A percentile compares a stretch with the other conserved stretches of the same genome.
phyloP scores from a whole-genome alignment of 2,329 filamentous ascomycete species.

The Fonsecaea nubica region DNA sequence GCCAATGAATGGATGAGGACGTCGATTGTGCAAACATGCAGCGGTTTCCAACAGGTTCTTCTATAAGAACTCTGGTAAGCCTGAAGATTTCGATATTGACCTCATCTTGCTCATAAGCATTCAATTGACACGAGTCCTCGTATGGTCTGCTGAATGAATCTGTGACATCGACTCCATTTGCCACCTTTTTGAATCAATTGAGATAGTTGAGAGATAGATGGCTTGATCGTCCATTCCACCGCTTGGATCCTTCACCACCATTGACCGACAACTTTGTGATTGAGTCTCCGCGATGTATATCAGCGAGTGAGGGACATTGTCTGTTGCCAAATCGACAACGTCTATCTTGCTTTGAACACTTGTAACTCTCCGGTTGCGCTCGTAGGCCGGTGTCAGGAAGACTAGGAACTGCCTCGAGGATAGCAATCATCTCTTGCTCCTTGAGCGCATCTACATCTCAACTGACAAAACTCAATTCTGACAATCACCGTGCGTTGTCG shows the following conservation, averaged over 20 bases:
- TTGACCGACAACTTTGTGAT: neutral
- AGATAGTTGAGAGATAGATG: neutral
- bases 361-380: neutral
- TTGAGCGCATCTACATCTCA: neutral
- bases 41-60: neutral
- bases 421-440: neutral
- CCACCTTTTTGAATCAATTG: neutral
- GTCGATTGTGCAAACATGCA: neutral
- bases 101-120: neutral
- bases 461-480: neutral
- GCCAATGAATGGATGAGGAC: neutral
- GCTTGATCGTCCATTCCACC: neutral
- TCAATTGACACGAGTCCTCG: neutral
- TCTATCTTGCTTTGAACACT: neutral
- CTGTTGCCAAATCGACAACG: neutral
- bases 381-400: neutral
- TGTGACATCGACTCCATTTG: neutral
- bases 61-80: neutral
- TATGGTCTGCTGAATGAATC: neutral
- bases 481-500: neutral
- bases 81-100: neutral
- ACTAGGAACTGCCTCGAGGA: neutral
- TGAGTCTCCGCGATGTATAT: neutral
- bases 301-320: neutral
- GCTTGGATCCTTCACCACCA: neutral